Base-by-base conservation (phyloP, 108 stramenopile species). In the Fistulifera pelliculosa region DNA sequence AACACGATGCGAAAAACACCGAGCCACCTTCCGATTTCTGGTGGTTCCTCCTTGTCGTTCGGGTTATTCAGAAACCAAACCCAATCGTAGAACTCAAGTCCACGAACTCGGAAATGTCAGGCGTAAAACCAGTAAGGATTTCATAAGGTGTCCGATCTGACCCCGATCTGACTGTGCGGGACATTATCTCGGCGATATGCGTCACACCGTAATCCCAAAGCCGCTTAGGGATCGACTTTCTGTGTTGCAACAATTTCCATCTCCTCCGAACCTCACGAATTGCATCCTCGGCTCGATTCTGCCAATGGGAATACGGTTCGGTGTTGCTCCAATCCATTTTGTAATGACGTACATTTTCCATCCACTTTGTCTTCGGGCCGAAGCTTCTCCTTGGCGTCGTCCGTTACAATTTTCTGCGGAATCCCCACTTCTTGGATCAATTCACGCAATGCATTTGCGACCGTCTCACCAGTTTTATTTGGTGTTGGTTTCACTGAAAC, bases 21-120 rank as follows among this genome's bases (percentile, higher is more conserved):
- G 0, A 68, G 53, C 53, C 53, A 68, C 40, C 60, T 24, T 1
- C 62, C 61, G 1, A 55, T 27, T 4, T 15, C 17, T 17, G n/a
- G 25, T 27, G 11, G 52, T 60, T 52, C 26, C 58, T 62, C 1
- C 4, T 19, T 2, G 16, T 51, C 25, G 25, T 10, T 23, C 27
- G 17, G 17, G 10, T 5, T 24, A 15, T 52, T 25, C 21, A n/a
- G 15, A 27, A 54, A 75, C 74, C 74, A 70, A 0, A 61, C 65
- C 3, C 25, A 25, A 41, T 71, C 67, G 27, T 64, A 76, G 27
- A 64, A 76, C 0, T 19, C 59, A 76, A 76, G 27, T 76, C 70
- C 0, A 68, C 39, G 19, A 48, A 48, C 12, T n/a, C 18, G n/a
- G 47, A 48, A 48, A 48, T 48, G 18, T 48, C 47, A 12, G 47